These are phyloP conservation scores for Saturnispora sekii DNA, from an alignment of 805 yeast species.

Conservation along the genomic window DNA sequence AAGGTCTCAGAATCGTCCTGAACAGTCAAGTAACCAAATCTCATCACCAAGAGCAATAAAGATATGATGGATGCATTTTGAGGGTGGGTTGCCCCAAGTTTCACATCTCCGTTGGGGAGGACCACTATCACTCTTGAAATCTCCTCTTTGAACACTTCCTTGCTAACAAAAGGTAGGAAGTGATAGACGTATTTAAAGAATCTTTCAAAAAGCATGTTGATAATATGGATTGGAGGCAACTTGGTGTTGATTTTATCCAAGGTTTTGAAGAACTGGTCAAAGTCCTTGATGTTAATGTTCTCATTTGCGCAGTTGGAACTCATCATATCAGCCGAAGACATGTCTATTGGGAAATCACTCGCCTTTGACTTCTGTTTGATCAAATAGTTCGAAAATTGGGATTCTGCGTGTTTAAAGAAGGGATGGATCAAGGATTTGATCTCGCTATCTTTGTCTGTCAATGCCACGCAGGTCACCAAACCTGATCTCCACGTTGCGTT, in stretches of 20 bases:
- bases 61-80: conserved; percentile 29
- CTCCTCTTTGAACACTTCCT: conserved; percentile 33
- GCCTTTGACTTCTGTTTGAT: background rate
- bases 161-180: conserved; percentile 41
- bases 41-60: conserved; percentile 29
- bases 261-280: conserved; percentile 2
- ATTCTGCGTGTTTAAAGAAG: conserved; percentile 20
- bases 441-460: conserved; percentile 29
- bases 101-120: conserved; percentile 15
- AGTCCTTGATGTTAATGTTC: background rate
- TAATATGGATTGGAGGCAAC: conserved; percentile 33
- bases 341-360: background rate
- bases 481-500: conserved; percentile 35
- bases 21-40: conserved; percentile 33
- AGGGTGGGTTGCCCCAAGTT: conserved; percentile 17
- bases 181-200: conserved; percentile 39
- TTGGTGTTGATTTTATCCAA: conserved; percentile 24
- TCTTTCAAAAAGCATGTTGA: conserved; percentile 34
- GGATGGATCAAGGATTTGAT: conserved; percentile 25
- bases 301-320: background rate
- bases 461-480: conserved; percentile 32
- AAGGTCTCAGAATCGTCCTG: conserved; percentile 17
- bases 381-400: conserved; percentile 6
- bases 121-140: conserved; percentile 24
- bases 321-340: conserved; percentile 1